Evolutionary conservation across 306 rosid species (phyloP).

Genomic region (Dalbergia oliveri): DNA sequence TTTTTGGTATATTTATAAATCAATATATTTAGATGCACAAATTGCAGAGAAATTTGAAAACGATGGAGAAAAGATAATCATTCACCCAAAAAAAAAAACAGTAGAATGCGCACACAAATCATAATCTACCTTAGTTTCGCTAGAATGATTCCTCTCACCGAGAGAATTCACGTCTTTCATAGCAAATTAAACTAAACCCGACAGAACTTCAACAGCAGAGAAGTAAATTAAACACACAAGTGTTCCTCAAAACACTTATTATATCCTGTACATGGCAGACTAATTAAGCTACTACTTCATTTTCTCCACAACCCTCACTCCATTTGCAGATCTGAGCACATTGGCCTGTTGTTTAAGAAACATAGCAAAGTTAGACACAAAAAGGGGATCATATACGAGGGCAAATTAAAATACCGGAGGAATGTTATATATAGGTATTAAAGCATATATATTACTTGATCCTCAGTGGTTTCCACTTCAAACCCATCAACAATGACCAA

Average conservation of each 20-base stretch:
- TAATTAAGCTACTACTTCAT: constrained; percentile 58
- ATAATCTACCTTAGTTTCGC: constrained; percentile 22
- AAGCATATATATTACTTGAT: constrained; percentile 63
- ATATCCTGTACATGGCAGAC: background rate
- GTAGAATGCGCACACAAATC: background rate
- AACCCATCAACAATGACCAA: constrained; percentile 91
- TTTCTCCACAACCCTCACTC: constrained; percentile 94
- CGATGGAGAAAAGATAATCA: too few species aligned
- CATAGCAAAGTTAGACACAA: background rate
- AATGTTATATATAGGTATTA: too few species aligned
- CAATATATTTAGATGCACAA: background rate
- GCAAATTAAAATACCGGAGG: background rate
- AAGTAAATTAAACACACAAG: constrained; percentile 6
- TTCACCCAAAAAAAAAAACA: background rate
- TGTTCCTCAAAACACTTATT: constrained; percentile 14
- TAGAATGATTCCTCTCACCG: background rate
- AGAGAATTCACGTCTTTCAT: background rate
- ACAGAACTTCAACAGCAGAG: background rate
- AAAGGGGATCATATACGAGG: background rate
- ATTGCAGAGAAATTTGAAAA: background rate
- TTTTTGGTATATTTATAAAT: too few species aligned
- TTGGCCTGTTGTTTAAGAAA: constrained; percentile 64
- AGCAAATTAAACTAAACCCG: constrained; percentile 19
- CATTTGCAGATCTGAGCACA: constrained; percentile 84
- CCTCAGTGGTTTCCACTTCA: constrained; percentile 68